Evolutionary conservation across 2,329 filamentous ascomycete species (phyloP), one percentile per base, ranked within the genome.

Genomic region (Pseudogymnoascus sp.): DNA sequence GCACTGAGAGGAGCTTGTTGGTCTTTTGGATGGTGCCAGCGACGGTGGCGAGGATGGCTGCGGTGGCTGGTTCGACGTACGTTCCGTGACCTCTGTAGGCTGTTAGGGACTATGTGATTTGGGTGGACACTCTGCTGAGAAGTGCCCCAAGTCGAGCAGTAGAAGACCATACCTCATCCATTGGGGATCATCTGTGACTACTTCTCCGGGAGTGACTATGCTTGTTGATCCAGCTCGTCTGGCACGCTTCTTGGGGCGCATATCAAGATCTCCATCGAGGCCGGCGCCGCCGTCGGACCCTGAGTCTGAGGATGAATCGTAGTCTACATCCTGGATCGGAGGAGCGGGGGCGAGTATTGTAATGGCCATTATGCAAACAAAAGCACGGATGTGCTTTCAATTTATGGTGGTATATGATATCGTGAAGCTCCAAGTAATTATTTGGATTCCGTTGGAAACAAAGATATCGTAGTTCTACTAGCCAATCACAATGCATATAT

Each of bases 1-100:
- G 87, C 63, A 99, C 90, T 1, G 91, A 96, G 67, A 99, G 87
- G 58, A 99, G 87, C 75, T 97, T 97, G 83, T 99, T 99, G 64
- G 93, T 97, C 74, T 93, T 93, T 72, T 89, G 88, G 37, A 97
- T 82, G 5, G 89, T 93, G 71, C 95, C 95, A 5, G 93, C 93
- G 33, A 99, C 89, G 5, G 95, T 96, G 58, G 91, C 93, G 63
- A 89, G 85, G 72, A 99, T 99, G 64, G 86, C 82, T 4, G 83
- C 84, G 60, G 83, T 81, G 55, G 78, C 75, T 4, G 82, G 75
- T 16, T 84, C 83, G 55, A 90, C 81, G 75, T 91, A 96, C 59
- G 95, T 99, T 68, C 95, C 95, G 78, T 99, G 95, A 71, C 95
- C 95, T 78, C 92, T 90, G 72, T 38, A 41, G 9, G 16, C 9